Conservation (phyloP, 2,329 filamentous ascomycete species). For the Penicillium sp. region DNA sequence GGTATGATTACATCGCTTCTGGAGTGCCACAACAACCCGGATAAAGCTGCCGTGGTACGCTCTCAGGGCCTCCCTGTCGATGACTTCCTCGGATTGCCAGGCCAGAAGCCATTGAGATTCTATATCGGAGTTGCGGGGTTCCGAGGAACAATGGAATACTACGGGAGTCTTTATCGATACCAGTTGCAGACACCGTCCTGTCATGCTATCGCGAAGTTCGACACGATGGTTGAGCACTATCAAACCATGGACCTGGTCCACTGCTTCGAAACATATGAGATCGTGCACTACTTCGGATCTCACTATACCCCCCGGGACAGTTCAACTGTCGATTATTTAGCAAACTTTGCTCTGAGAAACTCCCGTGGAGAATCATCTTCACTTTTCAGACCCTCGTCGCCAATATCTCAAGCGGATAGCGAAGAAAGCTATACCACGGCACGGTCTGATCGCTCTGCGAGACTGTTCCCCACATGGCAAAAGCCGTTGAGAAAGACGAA, state of each 20-base stretch:
- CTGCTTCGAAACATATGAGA: background rate
- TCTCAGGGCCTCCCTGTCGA: conserved; percentile 10
- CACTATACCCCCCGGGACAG: background rate
- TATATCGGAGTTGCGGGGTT: background rate
- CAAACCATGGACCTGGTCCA: background rate
- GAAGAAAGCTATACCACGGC: background rate
- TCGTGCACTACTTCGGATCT: background rate
- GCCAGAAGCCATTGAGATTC: background rate
- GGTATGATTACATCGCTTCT: conserved; percentile 10
- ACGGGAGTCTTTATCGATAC: background rate
- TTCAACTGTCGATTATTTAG: background rate
- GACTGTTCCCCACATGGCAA: background rate
- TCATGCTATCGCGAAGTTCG: background rate
- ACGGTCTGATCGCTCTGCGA: background rate
- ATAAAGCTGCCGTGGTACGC: conserved; percentile 1
- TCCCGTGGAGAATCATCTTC: background rate
- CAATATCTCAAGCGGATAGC: background rate
- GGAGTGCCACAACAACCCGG: conserved; percentile 2
- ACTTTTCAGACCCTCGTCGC: background rate
- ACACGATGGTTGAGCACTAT: background rate
- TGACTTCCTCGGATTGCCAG: background rate
- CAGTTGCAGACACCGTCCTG: background rate
- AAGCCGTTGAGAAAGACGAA: background rate
- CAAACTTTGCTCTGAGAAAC: background rate
- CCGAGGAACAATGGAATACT: background rate